These are phyloP conservation scores for Suillus weaverae DNA, from an alignment of 768 basidiomycete genomes.

Conservation along the genomic window DNA sequence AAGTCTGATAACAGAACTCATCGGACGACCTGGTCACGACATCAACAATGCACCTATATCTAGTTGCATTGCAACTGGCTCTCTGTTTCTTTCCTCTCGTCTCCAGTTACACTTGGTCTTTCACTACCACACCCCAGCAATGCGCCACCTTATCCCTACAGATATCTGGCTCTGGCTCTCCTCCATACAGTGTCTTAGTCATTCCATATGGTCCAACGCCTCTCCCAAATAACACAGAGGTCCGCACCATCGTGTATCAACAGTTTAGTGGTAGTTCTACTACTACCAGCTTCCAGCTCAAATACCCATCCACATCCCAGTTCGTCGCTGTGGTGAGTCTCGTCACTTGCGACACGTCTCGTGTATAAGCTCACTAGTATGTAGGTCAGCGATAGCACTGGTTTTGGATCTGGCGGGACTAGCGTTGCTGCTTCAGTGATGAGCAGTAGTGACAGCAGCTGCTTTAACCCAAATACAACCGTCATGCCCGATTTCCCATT, in stretches of 20 bases:
- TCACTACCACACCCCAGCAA: slow-evolving; percentile 55
- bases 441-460: slow-evolving; percentile 51
- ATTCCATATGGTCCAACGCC: slow-evolving; percentile 68
- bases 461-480: slow-evolving; percentile 51
- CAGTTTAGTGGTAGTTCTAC: slow-evolving; percentile 45
- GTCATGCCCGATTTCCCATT: slow-evolving; percentile 59
- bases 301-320: slow-evolving; percentile 66
- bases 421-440: slow-evolving; percentile 62
- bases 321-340: slow-evolving; percentile 76
- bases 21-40: slow-evolving; percentile 3
- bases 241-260: slow-evolving; percentile 56
- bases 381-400: slow-evolving; percentile 58
- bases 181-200: slow-evolving; percentile 68
- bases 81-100: slow-evolving; percentile 26
- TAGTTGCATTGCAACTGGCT: neutral
- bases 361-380: neutral
- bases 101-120: slow-evolving; percentile 43
- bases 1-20: neutral
- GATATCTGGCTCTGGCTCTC: slow-evolving; percentile 59
- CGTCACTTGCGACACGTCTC: neutral
- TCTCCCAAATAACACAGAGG: slow-evolving; percentile 61
- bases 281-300: slow-evolving; percentile 54
- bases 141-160: slow-evolving; percentile 62
- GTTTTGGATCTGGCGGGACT: slow-evolving; percentile 75
- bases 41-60: slow-evolving; percentile 12